These are phyloP conservation scores for Prunus campanulata DNA, from an alignment of 306 rosid species.

Conservation along the genomic window DNA sequence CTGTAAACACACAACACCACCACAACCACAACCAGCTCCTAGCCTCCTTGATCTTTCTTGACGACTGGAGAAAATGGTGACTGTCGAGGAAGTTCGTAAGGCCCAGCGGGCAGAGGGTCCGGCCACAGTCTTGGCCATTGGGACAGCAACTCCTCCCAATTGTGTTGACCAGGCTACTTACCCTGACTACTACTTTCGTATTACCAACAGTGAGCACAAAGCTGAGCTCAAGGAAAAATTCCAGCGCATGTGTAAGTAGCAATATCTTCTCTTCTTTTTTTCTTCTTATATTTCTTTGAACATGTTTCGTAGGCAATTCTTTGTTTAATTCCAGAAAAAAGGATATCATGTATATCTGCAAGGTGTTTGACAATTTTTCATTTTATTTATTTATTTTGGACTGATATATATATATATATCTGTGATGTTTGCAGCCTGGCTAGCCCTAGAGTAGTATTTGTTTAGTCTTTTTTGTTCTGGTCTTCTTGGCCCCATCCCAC, in stretches of 20 bases:
- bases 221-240: slow-evolving; percentile 36
- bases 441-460: too few species aligned
- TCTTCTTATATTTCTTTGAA: not conserved
- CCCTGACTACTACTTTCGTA: slow-evolving; percentile 34
- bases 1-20: not conserved
- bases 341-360: not conserved
- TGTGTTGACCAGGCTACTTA: slow-evolving; percentile 17
- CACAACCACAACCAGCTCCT: not conserved
- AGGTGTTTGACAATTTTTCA: not conserved
- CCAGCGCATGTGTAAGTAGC: slow-evolving; percentile 30
- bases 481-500: too few species aligned
- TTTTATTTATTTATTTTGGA: too few species aligned
- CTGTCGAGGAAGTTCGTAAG: slow-evolving; percentile 26
- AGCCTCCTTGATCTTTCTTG: not conserved
- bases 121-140: slow-evolving; percentile 31
- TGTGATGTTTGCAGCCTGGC: too few species aligned
- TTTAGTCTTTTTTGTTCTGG: too few species aligned
- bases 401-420: too few species aligned
- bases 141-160: slow-evolving; percentile 31
- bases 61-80: slow-evolving; percentile 5
- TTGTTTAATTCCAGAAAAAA: not conserved
- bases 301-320: too few species aligned
- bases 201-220: slow-evolving; percentile 30
- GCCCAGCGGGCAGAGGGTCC: slow-evolving; percentile 26
- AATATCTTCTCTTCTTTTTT: not conserved